Percentiles rank a stretch among this genome's conserved stretches.
These are phyloP conservation scores for Lactarius indigo DNA, from an alignment of 768 basidiomycete genomes.

Conservation along the genomic window DNA sequence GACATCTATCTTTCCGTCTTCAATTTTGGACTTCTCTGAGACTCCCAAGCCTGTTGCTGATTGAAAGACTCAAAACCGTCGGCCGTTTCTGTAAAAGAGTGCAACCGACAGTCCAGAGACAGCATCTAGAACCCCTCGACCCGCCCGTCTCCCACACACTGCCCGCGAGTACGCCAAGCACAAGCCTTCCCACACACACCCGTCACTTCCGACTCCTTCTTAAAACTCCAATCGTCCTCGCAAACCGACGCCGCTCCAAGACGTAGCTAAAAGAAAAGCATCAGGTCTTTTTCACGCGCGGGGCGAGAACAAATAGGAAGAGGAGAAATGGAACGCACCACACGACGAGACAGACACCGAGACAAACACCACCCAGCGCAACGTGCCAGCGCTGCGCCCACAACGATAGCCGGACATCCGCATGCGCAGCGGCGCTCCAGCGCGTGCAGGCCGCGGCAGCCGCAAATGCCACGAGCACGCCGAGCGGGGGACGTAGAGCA, in stretches of 20 bases:
- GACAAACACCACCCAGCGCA: conserved; percentile 27
- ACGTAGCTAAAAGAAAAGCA: not conserved
- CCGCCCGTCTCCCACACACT: no score
- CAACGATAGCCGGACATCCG: conserved; percentile 24
- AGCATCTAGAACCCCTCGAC: no score
- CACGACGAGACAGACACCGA: conserved; percentile 12
- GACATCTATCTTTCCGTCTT: no score
- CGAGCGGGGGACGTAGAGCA: conserved; percentile 28
- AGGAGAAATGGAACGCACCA: not conserved
- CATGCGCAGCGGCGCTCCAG: conserved; percentile 27
- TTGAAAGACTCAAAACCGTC: no score
- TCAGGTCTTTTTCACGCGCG: not conserved
- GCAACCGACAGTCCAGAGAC: no score
- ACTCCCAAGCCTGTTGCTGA: no score
- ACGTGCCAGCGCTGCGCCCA: conserved; percentile 31
- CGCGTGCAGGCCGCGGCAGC: conserved; percentile 28
- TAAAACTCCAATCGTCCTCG: not conserved
- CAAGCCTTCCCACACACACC: no score
- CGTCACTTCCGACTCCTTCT: not conserved
- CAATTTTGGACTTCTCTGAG: no score
- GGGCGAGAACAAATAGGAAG: not conserved
- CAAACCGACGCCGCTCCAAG: not conserved
- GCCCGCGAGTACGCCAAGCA: no score
- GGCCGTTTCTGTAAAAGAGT: no score
- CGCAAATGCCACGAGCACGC: conserved; percentile 30